A percentile compares a stretch with the other conserved stretches of the same genome.
Conservation (phyloP, 176 grass and related monocot species). For the Eleusine coracana region DNA sequence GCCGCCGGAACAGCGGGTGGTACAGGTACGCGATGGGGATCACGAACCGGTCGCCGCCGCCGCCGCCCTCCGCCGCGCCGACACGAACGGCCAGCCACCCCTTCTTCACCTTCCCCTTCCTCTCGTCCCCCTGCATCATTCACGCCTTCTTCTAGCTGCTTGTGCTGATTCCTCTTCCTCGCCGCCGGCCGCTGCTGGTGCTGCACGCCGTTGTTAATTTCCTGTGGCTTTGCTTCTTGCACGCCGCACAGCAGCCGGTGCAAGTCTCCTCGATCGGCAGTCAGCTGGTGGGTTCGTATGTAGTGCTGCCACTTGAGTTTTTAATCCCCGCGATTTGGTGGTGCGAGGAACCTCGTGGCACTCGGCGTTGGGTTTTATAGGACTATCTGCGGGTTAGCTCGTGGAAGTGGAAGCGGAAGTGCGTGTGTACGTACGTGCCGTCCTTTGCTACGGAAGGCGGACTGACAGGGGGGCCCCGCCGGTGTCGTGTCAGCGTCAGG, state of each 20-base stretch:
- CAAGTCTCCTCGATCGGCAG: too few species aligned
- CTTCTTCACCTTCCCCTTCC: constrained; percentile 90
- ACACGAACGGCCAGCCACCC: constrained; percentile 83
- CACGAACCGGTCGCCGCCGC: constrained; percentile 53
- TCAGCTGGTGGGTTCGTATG: too few species aligned
- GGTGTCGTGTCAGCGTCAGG: constrained; percentile 12
- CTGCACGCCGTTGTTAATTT: not conserved
- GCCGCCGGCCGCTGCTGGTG: not conserved
- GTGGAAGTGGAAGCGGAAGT: not conserved
- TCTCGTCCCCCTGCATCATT: constrained; percentile 62
- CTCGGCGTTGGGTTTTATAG: constrained; percentile 38
- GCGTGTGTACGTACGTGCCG: constrained; percentile 20
- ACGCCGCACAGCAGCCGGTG: too few species aligned
- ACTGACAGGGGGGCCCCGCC: not conserved
- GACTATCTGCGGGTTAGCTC: not conserved
- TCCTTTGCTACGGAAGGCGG: constrained; percentile 44
- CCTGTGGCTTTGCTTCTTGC: too few species aligned
- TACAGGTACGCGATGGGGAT: constrained; percentile 98
- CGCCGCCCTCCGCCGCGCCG: constrained; percentile 9
- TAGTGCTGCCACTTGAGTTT: not conserved
- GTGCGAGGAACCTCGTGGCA: constrained; percentile 4
- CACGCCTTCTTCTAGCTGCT: not conserved
- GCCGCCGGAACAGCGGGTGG: constrained; percentile 64
- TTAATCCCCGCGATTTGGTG: not conserved
- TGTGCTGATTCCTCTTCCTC: not conserved